Evolutionary conservation across 768 basidiomycete species (phyloP), one percentile per base, ranked within the genome.

Genomic region (Tulasnella sp.): DNA sequence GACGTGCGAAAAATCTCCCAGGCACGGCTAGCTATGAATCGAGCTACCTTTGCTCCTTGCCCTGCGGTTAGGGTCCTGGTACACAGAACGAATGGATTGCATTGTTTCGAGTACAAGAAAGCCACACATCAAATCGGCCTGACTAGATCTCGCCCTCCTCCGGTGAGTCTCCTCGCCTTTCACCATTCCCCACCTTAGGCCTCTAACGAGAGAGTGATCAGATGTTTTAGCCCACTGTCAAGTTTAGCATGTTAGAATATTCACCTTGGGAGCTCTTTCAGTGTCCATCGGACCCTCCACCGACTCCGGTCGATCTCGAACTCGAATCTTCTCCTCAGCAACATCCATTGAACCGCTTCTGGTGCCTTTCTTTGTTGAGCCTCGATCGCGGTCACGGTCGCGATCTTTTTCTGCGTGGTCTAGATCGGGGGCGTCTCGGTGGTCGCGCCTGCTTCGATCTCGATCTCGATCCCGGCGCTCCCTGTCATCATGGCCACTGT

Each of bases 71-170:
- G n/a, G n/a, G n/a, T n/a, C n/a, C n/a, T n/a, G n/a, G n/a, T n/a
- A n/a, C n/a, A n/a, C n/a, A n/a, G n/a, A n/a, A n/a, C n/a, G n/a
- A n/a, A n/a, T n/a, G n/a, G n/a, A n/a, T n/a, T n/a, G n/a, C n/a
- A n/a, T n/a, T n/a, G n/a, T n/a, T n/a, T n/a, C n/a, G n/a, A n/a
- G n/a, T n/a, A n/a, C n/a, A n/a, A n/a, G n/a, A n/a, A n/a, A n/a
- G n/a, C 15, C 34, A 38, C 15, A 38, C 34, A 38, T n/a, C 34
- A 38, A 38, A 38, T 15, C 15, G 34, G 5, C 34, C 15, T 7
- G 34, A 38, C 34, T 66, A 90, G 66, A 92, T 92, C 69, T 91
- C 88, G 24, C 88, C 88, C 69, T 92, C 88, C 73, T 92, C 89
- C 2, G 88, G 89, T 45, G 83, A 88, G 68, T 90, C 88, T 41